Conservation (phyloP, 441 rosid genomes). For the Arabidopsis hybrid region DNA sequence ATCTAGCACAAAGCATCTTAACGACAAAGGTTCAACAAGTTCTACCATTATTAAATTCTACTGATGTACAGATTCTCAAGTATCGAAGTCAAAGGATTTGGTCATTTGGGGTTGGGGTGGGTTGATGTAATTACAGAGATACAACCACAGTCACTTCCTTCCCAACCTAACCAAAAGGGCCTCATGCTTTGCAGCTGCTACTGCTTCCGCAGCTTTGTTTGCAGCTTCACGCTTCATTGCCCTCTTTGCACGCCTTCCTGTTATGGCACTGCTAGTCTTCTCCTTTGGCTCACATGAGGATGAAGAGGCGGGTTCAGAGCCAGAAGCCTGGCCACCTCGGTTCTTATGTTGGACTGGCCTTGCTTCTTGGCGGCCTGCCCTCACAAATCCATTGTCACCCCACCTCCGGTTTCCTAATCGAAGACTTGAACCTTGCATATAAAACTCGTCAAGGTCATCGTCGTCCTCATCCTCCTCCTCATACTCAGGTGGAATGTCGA, state of each 20-base stretch:
- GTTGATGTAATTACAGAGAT: slow-evolving; percentile 39
- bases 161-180: slow-evolving; percentile 76
- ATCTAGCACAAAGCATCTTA: slow-evolving; percentile 17
- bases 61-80: slow-evolving; percentile 38
- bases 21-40: not conserved
- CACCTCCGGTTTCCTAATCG: slow-evolving; percentile 85
- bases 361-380: slow-evolving; percentile 90
- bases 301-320: slow-evolving; percentile 52
- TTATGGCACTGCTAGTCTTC: slow-evolving; percentile 53
- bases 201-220: slow-evolving; percentile 68
- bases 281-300: slow-evolving; percentile 61
- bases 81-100: slow-evolving; percentile 20
- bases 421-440: slow-evolving; percentile 54
- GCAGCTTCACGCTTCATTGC: slow-evolving; percentile 95
- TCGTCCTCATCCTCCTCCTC: slow-evolving; percentile 55
- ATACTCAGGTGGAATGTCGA: slow-evolving; percentile 44
- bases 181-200: slow-evolving; percentile 80
- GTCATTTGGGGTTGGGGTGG: not conserved
- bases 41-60: slow-evolving; percentile 40
- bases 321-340: slow-evolving; percentile 48
- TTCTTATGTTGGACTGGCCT: slow-evolving; percentile 59
- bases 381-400: slow-evolving; percentile 93
- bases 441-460: slow-evolving; percentile 69
- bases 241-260: slow-evolving; percentile 91
- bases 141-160: slow-evolving; percentile 38